phyloP scores from a whole-genome alignment of 306 rosid species.

The Abrus precatorius region DNA sequence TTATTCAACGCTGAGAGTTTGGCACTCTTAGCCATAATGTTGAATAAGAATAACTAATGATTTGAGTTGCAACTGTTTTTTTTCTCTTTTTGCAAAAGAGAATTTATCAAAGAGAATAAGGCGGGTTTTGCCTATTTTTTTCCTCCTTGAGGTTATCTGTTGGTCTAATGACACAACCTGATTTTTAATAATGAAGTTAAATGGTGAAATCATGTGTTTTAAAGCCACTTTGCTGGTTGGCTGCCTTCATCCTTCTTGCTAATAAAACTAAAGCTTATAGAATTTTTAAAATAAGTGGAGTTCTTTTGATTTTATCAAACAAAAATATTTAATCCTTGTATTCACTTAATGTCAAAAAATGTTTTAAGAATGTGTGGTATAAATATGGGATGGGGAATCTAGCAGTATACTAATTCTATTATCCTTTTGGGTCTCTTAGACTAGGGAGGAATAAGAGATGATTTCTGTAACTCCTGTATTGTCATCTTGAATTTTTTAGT shows the following conservation, averaged over 20 bases:
- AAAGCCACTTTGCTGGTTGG: background rate
- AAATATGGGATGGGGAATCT: slow-evolving; percentile 18
- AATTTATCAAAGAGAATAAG: background rate
- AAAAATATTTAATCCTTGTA: background rate
- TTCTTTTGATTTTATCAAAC: background rate
- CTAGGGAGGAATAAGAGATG: slow-evolving; percentile 24
- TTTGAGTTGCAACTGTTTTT: background rate
- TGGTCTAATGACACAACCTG: background rate
- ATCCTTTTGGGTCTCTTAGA: slow-evolving; percentile 19
- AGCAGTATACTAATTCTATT: background rate
- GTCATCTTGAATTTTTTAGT: slow-evolving; percentile 64
- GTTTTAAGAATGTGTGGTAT: background rate
- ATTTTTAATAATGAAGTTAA: background rate
- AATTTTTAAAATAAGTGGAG: background rate
- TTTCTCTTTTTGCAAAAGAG: background rate
- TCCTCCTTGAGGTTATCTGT: background rate
- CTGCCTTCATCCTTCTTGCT: background rate
- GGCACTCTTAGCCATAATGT: background rate
- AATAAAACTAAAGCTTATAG: slow-evolving; percentile 1
- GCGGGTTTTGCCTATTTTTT: background rate
- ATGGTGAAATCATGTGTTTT: background rate
- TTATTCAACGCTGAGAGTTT: background rate
- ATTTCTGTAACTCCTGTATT: slow-evolving; percentile 33
- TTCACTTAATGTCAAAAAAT: background rate
- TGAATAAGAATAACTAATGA: slow-evolving; percentile 11